phyloP scores from a whole-genome alignment of 176 grass and related monocot genomes.

The Carex littledalei region DNA sequence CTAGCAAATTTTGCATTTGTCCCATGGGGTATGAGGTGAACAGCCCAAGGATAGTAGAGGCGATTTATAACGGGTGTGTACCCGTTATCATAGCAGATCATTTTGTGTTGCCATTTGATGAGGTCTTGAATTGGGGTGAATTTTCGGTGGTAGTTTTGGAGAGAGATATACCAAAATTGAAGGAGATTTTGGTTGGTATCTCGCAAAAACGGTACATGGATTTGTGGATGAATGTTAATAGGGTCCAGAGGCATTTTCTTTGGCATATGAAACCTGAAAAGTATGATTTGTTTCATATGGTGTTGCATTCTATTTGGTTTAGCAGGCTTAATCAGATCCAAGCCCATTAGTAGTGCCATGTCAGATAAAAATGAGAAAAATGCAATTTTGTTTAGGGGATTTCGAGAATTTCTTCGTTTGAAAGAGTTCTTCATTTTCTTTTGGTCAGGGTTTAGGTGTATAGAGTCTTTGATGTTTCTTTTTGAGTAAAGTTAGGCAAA shows the following conservation, averaged over 20 bases:
- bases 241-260: constrained; percentile 75
- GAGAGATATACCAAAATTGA: constrained; percentile 60
- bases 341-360: constrained; percentile 5
- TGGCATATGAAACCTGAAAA: constrained; percentile 60
- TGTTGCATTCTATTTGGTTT: constrained; percentile 83
- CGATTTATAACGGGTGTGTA: constrained; percentile 82
- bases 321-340: constrained; percentile 56
- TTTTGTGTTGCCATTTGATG: constrained; percentile 77
- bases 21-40: constrained; percentile 96
- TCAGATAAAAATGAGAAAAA: neutral
- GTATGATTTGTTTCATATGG: constrained; percentile 91
- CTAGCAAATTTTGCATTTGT: constrained; percentile 77
- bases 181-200: constrained; percentile 55
- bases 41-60: constrained; percentile 83
- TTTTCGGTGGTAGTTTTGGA: constrained; percentile 66
- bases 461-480: neutral
- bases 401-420: neutral
- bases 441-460: neutral
- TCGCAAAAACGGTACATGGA: constrained; percentile 32
- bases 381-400: neutral
- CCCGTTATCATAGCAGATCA: constrained; percentile 83
- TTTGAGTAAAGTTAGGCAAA: neutral
- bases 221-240: constrained; percentile 67
- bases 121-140: constrained; percentile 50
- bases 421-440: neutral